Conservation (phyloP, 164 flowering plant genomes). For the Vitis amurensis region DNA sequence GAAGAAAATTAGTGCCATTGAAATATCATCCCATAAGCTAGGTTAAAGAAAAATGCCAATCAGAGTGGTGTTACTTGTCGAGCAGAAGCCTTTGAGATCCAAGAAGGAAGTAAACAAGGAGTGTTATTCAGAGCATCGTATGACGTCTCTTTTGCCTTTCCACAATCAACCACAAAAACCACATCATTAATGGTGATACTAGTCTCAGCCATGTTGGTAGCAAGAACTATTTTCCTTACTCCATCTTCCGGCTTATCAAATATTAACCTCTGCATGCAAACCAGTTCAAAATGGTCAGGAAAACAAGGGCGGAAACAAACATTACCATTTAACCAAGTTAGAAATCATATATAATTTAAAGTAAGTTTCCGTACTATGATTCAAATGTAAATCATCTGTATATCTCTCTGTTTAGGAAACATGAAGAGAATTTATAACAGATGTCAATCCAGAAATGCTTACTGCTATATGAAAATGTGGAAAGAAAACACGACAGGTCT, state of each 20-base stretch:
- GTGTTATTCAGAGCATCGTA: slow-evolving; percentile 98
- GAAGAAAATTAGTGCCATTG: not conserved
- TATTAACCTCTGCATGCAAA: slow-evolving; percentile 63
- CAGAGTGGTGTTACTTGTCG: slow-evolving; percentile 63
- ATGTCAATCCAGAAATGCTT: too few species aligned
- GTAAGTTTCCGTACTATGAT: not conserved
- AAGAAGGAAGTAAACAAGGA: slow-evolving; percentile 94
- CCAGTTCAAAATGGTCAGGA: not conserved
- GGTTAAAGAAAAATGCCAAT: not conserved
- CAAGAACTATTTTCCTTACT: slow-evolving; percentile 88
- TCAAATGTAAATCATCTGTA: not conserved
- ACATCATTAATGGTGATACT: slow-evolving; percentile 98
- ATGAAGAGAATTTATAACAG: too few species aligned
- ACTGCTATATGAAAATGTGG: too few species aligned
- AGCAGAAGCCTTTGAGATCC: slow-evolving; percentile 97
- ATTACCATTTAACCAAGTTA: not conserved
- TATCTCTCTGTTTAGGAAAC: not conserved
- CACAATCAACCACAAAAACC: slow-evolving; percentile 97
- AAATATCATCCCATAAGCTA: not conserved
- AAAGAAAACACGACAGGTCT: too few species aligned
- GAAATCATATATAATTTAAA: not conserved
- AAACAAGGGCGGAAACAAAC: not conserved
- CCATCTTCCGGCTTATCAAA: slow-evolving; percentile 87
- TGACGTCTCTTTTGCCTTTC: slow-evolving; percentile 98
- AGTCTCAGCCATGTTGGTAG: slow-evolving; percentile 99